A percentile compares a stretch with the other conserved stretches of the same genome.
Evolutionary conservation across 2,329 filamentous ascomycete genomes (phyloP).

Genomic region (Simplicillium sp.): DNA sequence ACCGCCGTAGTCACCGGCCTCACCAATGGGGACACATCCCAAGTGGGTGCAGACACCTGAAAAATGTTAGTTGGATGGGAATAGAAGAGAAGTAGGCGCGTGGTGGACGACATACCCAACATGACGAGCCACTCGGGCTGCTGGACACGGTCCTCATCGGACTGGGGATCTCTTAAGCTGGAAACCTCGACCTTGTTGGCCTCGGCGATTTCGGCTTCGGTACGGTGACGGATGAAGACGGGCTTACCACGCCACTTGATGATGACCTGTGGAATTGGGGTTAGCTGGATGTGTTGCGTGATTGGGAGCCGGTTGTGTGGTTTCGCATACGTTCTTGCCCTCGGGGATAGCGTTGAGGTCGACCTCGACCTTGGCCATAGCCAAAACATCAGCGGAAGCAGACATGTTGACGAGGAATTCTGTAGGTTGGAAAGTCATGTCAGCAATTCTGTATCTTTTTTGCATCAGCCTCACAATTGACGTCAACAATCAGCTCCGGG

Average conservation of each 20-base stretch:
- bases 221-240: slow-evolving; percentile 99
- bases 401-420: slow-evolving; percentile 99
- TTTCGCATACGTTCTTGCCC: slow-evolving; percentile 86
- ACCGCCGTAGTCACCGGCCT: slow-evolving; percentile 94
- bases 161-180: slow-evolving; percentile 80
- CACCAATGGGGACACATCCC: slow-evolving; percentile 97
- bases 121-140: slow-evolving; percentile 98
- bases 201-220: slow-evolving; percentile 83
- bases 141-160: slow-evolving; percentile 89
- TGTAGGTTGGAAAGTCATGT: slow-evolving; percentile 30
- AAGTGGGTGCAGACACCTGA: slow-evolving; percentile 98
- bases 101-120: slow-evolving; percentile 56
- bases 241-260: slow-evolving; percentile 99
- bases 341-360: slow-evolving; percentile 87
- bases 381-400: slow-evolving; percentile 93
- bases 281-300: neutral
- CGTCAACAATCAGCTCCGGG: neutral
- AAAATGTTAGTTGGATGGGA: slow-evolving; percentile 11
- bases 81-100: neutral
- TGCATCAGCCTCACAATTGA: slow-evolving; percentile 1
- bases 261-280: slow-evolving; percentile 56
- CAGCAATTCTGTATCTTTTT: slow-evolving; percentile 12
- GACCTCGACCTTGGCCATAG: slow-evolving; percentile 99
- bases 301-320: neutral
- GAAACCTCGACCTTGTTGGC: slow-evolving; percentile 82